A percentile compares a stretch with the other conserved stretches of the same genome.
phyloP scores from a whole-genome alignment of 768 basidiomycete species.

The Steccherinum ochraceum region DNA sequence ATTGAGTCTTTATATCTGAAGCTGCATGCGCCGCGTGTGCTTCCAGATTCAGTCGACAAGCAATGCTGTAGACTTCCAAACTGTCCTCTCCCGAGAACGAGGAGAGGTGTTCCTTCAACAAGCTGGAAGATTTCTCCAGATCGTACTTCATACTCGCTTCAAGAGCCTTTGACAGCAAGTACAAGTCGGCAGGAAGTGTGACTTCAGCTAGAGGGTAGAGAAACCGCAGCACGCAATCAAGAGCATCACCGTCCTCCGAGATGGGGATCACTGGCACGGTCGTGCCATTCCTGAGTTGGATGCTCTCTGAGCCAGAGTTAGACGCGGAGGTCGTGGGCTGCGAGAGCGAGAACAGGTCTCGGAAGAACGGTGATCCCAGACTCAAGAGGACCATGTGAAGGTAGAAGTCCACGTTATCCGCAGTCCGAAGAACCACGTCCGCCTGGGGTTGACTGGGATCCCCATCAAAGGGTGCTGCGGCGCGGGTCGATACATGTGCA shows the following conservation, averaged over 20 bases:
- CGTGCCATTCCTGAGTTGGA: neutral
- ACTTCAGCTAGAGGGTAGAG: slow-evolving; percentile 11
- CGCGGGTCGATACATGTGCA: neutral
- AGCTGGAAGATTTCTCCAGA: neutral
- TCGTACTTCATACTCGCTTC: neutral
- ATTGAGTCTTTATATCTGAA: neutral
- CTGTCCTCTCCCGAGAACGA: neutral
- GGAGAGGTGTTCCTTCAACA: neutral
- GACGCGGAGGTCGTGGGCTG: slow-evolving; percentile 10
- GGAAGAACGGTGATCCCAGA: slow-evolving; percentile 29
- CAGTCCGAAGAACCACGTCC: slow-evolving; percentile 49
- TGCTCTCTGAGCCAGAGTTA: neutral
- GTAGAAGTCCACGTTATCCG: slow-evolving; percentile 38
- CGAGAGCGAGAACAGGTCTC: slow-evolving; percentile 23
- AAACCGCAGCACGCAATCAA: slow-evolving; percentile 17
- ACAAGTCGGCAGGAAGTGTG: neutral
- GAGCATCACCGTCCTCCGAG: neutral
- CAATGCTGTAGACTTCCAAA: neutral
- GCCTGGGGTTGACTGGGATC: neutral
- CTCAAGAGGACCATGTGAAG: slow-evolving; percentile 29
- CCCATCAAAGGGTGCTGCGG: neutral
- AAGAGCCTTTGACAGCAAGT: neutral
- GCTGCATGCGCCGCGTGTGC: neutral
- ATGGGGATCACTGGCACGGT: neutral
- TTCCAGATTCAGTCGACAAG: neutral